A percentile compares a stretch with the other conserved stretches of the same genome.
These are phyloP conservation scores for Corylus avellana DNA, from an alignment of 306 rosid genomes.

Conservation along the genomic window DNA sequence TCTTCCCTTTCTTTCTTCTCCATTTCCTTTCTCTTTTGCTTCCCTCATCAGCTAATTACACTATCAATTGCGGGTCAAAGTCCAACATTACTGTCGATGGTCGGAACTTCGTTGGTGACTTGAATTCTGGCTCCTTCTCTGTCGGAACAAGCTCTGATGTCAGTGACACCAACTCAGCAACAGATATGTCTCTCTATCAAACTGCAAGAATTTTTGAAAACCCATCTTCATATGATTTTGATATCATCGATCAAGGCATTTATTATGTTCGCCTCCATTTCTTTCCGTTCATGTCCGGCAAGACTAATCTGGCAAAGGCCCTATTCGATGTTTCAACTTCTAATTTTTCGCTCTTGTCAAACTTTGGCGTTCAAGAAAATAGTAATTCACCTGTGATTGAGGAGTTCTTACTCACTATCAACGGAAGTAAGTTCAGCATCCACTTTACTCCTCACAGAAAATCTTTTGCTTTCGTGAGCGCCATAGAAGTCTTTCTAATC, in stretches of 20 bases:
- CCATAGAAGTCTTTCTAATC: constrained; percentile 45
- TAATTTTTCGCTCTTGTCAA: constrained; percentile 18
- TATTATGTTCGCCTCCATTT: constrained; percentile 57
- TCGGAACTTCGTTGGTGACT: constrained; percentile 16
- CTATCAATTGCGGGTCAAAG: constrained; percentile 47
- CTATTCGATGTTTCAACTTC: constrained; percentile 42
- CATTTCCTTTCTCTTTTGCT: constrained; percentile 31
- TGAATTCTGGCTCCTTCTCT: background rate
- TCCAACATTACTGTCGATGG: background rate
- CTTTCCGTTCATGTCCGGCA: constrained; percentile 33
- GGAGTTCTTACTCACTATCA: constrained; percentile 35
- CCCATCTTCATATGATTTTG: constrained; percentile 16
- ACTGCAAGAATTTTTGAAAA: constrained; percentile 30
- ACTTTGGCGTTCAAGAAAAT: background rate
- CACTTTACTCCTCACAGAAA: constrained; percentile 26
- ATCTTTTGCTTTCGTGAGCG: constrained; percentile 49
- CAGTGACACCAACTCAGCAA: background rate
- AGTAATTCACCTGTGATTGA: constrained; percentile 4
- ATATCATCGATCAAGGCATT: background rate
- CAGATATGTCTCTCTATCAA: constrained; percentile 21
- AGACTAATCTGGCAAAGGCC: constrained; percentile 27
- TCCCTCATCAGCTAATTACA: constrained; percentile 22
- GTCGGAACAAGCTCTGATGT: background rate
- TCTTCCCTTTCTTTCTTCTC: background rate
- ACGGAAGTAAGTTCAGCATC: background rate